phyloP scores from a whole-genome alignment of 345 rosid species.

The Physaria fendleri region DNA sequence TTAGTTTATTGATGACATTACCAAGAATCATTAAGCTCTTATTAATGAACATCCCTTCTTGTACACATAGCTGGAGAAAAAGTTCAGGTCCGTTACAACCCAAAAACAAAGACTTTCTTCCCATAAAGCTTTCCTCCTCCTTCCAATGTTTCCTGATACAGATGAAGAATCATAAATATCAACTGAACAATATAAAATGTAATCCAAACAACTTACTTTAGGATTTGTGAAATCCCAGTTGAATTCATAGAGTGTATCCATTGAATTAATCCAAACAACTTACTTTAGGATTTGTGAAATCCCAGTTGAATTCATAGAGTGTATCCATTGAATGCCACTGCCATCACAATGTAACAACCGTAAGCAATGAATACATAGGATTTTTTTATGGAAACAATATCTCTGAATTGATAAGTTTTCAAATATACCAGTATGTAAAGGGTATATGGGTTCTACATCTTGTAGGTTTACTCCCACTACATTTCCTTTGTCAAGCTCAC shows the following conservation, averaged over 20 bases:
- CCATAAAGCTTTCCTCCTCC: conserved; percentile 73
- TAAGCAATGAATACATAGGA: no score
- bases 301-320: no score
- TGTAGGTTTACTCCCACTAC: conserved; percentile 77
- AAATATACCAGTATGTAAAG: conserved; percentile 83
- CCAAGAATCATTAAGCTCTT: no score
- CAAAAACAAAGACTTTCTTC: conserved; percentile 68
- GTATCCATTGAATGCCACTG: no score
- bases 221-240: conserved; percentile 79
- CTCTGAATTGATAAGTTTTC: conserved; percentile 91
- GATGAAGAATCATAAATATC: not conserved
- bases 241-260: conserved; percentile 53
- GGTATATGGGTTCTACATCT: conserved; percentile 85
- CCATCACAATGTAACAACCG: no score
- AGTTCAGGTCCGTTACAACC: no score
- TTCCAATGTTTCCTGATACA: conserved; percentile 71
- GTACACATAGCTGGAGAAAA: no score
- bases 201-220: conserved; percentile 47
- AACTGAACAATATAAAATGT: not conserved
- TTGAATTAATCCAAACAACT: no score
- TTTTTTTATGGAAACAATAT: no score
- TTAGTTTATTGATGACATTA: no score
- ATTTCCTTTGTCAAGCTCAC: conserved; percentile 90
- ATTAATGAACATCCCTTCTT: no score
- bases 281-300: no score